Conservation (phyloP, 2,329 filamentous ascomycete genomes). For the Tolypocladium inflatum region DNA sequence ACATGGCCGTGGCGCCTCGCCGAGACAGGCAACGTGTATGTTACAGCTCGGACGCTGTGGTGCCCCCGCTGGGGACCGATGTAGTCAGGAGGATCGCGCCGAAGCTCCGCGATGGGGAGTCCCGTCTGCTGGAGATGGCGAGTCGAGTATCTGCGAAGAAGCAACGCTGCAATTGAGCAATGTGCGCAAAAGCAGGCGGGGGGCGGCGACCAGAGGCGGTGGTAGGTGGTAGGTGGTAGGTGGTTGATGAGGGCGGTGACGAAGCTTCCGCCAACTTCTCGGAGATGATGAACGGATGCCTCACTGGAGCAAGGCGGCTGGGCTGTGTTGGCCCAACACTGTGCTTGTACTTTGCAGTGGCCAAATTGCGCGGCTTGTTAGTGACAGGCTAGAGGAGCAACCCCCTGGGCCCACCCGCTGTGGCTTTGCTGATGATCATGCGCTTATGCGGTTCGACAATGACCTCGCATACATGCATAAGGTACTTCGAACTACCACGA, state of each 20-base stretch:
- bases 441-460: not conserved
- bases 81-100: not conserved
- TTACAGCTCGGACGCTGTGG: not conserved
- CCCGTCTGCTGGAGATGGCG: not conserved
- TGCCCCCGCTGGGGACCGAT: not conserved
- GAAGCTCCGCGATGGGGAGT: not conserved
- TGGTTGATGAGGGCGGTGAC: slow-evolving; percentile 3
- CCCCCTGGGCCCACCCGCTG: slow-evolving; percentile 1
- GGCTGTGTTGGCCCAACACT: not conserved
- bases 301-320: not conserved
- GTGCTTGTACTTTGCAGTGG: not conserved
- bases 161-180: slow-evolving; percentile 4
- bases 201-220: not conserved
- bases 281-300: slow-evolving; percentile 6
- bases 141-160: not conserved
- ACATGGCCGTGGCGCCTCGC: slow-evolving; percentile 49
- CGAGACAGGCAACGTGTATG: not conserved
- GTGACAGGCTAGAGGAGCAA: not conserved
- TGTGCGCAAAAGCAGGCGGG: not conserved
- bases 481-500: too few species aligned
- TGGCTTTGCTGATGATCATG: slow-evolving; percentile 1
- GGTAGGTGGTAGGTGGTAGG: not conserved
- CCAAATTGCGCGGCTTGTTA: slow-evolving; percentile 9
- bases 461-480: not conserved
- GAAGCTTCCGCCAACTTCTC: slow-evolving; percentile 7